Conservation (phyloP, 2,329 filamentous ascomycete genomes). For the Cercospora zeae-maydis region DNA sequence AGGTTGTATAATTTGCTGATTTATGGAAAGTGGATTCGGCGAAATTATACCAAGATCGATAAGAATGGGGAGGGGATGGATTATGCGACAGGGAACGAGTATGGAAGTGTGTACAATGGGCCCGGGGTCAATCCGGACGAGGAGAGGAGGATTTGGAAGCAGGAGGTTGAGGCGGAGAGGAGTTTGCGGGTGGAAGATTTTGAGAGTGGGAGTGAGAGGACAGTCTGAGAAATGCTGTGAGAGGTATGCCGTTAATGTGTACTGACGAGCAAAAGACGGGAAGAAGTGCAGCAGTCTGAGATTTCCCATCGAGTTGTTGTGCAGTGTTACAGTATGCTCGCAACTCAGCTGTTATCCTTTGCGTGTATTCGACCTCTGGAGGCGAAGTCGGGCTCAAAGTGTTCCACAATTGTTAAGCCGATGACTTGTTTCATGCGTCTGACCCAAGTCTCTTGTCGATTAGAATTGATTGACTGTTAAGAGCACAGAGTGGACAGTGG, state of each 20-base stretch:
- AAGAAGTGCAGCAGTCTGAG: too few species aligned
- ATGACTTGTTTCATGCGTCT: too few species aligned
- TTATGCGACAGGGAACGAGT: slow-evolving; percentile 55
- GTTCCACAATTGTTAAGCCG: not conserved
- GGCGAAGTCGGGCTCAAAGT: not conserved
- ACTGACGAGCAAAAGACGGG: not conserved
- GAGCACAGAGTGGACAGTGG: not conserved
- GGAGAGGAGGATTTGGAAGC: slow-evolving; percentile 55
- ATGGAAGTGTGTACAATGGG: slow-evolving; percentile 58
- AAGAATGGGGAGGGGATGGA: slow-evolving; percentile 50
- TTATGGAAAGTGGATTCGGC: slow-evolving; percentile 60
- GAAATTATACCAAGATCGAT: slow-evolving; percentile 37
- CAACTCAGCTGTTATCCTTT: too few species aligned
- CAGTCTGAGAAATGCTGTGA: not conserved
- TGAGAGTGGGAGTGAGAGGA: slow-evolving; percentile 5
- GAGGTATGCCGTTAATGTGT: not conserved
- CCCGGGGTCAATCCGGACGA: slow-evolving; percentile 52
- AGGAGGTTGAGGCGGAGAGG: slow-evolving; percentile 42
- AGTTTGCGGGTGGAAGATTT: slow-evolving; percentile 27
- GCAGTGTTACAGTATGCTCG: too few species aligned
- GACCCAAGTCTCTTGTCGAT: too few species aligned
- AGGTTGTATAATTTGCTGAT: slow-evolving; percentile 58
- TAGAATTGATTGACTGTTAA: not conserved
- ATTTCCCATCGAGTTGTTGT: too few species aligned
- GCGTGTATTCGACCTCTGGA: too few species aligned